These are phyloP conservation scores for Serpula lacrymans DNA, from an alignment of 768 basidiomycete species.

Conservation along the genomic window DNA sequence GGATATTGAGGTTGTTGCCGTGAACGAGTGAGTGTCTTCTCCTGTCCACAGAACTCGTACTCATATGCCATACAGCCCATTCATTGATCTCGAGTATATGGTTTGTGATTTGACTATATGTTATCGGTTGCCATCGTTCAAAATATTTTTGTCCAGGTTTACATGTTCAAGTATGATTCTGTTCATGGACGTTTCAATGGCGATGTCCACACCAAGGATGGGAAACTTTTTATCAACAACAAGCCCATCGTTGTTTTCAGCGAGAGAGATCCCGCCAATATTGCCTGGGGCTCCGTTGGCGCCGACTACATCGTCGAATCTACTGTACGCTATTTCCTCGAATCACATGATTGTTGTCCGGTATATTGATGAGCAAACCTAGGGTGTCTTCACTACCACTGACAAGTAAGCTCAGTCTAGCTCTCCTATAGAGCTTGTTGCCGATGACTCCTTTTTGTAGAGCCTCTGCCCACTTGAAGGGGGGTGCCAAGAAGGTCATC, in stretches of 20 bases:
- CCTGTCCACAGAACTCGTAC: constrained; percentile 2
- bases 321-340: constrained; percentile 51
- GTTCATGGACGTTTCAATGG: constrained; percentile 94
- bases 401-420: constrained; percentile 60
- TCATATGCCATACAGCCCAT: constrained; percentile 58
- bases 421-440: constrained; percentile 5
- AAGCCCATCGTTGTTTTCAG: constrained; percentile 73
- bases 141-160: constrained; percentile 51
- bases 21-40: constrained; percentile 77
- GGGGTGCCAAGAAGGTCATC: constrained; percentile 99
- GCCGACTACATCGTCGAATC: constrained; percentile 97
- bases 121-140: not conserved
- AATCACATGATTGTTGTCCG: not conserved
- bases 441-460: constrained; percentile 31
- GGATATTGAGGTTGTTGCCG: constrained; percentile 82
- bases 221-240: constrained; percentile 85
- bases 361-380: not conserved
- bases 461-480: constrained; percentile 91
- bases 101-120: constrained; percentile 35
- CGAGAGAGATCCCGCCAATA: constrained; percentile 84
- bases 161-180: constrained; percentile 98
- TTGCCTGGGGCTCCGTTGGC: constrained; percentile 76
- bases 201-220: constrained; percentile 73
- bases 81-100: constrained; percentile 98
- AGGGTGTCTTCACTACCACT: constrained; percentile 96